Conservation (phyloP, 2,329 filamentous ascomycete species). For the Tolypocladium guangdongense region DNA sequence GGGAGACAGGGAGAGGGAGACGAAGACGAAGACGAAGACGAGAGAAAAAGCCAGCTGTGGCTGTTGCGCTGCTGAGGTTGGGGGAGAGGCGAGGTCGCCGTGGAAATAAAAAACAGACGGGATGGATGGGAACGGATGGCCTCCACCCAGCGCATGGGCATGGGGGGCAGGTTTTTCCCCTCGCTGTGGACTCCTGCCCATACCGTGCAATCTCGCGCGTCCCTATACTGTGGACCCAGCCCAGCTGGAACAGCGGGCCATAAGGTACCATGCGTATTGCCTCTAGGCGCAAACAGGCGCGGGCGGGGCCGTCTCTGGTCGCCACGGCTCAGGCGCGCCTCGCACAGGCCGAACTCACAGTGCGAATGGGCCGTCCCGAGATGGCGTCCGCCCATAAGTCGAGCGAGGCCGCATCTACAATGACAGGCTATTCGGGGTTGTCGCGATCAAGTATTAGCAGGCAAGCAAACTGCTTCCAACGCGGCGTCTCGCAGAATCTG, state of each 20-base stretch:
- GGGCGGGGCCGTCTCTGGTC: not conserved
- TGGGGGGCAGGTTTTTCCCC: constrained; percentile 1
- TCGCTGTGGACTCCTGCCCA: not conserved
- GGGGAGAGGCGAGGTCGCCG: not conserved
- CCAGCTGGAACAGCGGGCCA: not conserved
- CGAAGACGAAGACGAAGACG: constrained; percentile 7
- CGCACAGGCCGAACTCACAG: not conserved
- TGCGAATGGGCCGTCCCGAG: not conserved
- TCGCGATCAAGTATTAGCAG: no score
- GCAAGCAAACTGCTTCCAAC: not conserved
- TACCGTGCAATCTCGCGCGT: not conserved
- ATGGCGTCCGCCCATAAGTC: not conserved
- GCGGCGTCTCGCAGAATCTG: no score
- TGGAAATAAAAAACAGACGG: constrained; percentile 1
- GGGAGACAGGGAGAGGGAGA: constrained; percentile 3
- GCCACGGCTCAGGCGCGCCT: not conserved
- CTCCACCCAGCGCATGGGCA: not conserved
- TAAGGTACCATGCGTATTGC: no score
- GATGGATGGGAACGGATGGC: constrained; percentile 1
- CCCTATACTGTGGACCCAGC: not conserved
- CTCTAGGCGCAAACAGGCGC: not conserved
- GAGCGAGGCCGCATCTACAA: not conserved
- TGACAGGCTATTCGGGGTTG: not conserved
- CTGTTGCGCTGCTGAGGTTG: constrained; percentile 3
- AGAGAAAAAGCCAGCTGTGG: constrained; percentile 1